phyloP scores from a whole-genome alignment of 225 moss, liverwort and hornwort species.

The Takakia lepidozioides region DNA sequence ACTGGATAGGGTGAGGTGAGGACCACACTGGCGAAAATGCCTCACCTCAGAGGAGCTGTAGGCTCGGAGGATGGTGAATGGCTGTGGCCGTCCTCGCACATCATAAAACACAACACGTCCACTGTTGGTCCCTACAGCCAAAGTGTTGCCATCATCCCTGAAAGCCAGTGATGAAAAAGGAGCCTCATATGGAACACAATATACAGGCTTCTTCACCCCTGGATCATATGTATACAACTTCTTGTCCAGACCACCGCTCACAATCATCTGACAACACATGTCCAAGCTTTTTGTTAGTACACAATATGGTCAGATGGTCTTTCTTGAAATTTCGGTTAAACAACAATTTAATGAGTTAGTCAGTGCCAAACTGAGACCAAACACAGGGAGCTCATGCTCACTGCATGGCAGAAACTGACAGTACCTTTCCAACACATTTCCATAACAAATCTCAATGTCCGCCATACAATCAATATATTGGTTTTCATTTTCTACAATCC shows the following conservation, averaged over 20 bases:
- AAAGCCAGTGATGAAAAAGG: slow-evolving; percentile 96
- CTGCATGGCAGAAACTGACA: no score
- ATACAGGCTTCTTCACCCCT: slow-evolving; percentile 84
- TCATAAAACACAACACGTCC: slow-evolving; percentile 99
- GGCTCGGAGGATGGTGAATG: slow-evolving; percentile 91
- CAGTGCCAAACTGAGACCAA: no score
- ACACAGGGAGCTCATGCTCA: no score
- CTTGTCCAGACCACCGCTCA: slow-evolving; percentile 97
- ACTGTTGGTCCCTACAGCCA: slow-evolving; percentile 97
- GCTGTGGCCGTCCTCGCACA: slow-evolving; percentile 93
- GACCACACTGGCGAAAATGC: no score
- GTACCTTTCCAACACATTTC: no score
- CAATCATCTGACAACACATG: slow-evolving; percentile 59
- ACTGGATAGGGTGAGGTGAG: no score
- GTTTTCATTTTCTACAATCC: no score
- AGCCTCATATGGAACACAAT: slow-evolving; percentile 88
- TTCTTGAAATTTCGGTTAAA: no score
- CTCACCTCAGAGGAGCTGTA: slow-evolving; percentile 86
- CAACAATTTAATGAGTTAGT: no score
- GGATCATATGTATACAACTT: slow-evolving; percentile 94
- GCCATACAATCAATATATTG: no score
- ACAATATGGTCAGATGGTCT: no score
- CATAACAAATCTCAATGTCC: no score
- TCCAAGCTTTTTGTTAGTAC: not conserved
- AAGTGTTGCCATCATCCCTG: slow-evolving; percentile 84